Evolutionary conservation across 306 rosid genomes (phyloP).

Genomic region (Medicago truncatula): MtrunA17r5.0-ANR NC_053042.1:39217501-39218000

Average conservation of each 20-base stretch:
- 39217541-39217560: no score
- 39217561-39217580: no score
- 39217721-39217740: no score
- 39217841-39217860: constrained; percentile 34
- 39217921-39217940: constrained; percentile 44
- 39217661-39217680: no score
- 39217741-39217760: background rate
- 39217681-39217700: no score
- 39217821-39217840: background rate
- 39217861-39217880: background rate
- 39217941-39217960: constrained; percentile 54
- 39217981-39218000: constrained; percentile 64
- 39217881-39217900: background rate
- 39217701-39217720: no score
- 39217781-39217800: background rate
- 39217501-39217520: no score
- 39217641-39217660: no score
- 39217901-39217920: constrained; percentile 29
- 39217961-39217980: constrained; percentile 71
- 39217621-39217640: no score
- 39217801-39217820: constrained; percentile 6
- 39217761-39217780: background rate
- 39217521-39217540: no score
- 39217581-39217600: no score
- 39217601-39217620: no score